phyloP scores from a whole-genome alignment of 306 rosid genomes.

The Adenanthera pavonina region DNA sequence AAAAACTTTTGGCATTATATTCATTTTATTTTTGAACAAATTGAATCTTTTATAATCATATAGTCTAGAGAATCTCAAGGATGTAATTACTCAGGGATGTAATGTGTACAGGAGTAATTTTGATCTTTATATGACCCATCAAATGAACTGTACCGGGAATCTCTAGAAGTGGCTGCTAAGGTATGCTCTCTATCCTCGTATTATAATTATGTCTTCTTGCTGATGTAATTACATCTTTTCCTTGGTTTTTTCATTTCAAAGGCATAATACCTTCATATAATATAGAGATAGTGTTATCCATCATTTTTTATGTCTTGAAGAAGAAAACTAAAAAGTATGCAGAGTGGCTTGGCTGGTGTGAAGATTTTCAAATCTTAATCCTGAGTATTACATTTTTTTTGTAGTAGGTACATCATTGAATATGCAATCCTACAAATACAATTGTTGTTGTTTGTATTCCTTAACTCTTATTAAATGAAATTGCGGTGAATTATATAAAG shows the following conservation, averaged over 20 bases:
- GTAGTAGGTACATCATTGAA: background rate
- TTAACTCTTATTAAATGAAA: background rate
- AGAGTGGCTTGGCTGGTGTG: background rate
- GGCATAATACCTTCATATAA: slow-evolving; percentile 3
- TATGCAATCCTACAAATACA: background rate
- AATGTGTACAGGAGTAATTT: slow-evolving; percentile 4
- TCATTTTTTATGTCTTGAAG: background rate
- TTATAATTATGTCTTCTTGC: background rate
- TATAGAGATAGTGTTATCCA: background rate
- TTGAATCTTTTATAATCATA: too few species aligned
- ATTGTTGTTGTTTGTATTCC: background rate
- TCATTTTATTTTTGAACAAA: too few species aligned
- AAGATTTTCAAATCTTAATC: background rate
- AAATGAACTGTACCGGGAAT: slow-evolving; percentile 71
- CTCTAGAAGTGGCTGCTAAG: slow-evolving; percentile 86
- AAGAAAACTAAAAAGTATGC: background rate
- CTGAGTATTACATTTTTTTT: background rate
- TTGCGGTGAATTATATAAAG: background rate
- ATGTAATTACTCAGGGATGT: background rate
- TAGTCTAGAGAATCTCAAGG: too few species aligned
- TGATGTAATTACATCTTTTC: background rate
- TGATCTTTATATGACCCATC: slow-evolving; percentile 64
- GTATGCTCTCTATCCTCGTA: slow-evolving; percentile 45
- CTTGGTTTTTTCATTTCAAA: slow-evolving; percentile 2
- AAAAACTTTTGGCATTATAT: too few species aligned